Evolutionary conservation across 2,329 filamentous ascomycete species (phyloP), one percentile per base, ranked within the genome.

Genomic region (Sphaerostilbella broomeana): DNA sequence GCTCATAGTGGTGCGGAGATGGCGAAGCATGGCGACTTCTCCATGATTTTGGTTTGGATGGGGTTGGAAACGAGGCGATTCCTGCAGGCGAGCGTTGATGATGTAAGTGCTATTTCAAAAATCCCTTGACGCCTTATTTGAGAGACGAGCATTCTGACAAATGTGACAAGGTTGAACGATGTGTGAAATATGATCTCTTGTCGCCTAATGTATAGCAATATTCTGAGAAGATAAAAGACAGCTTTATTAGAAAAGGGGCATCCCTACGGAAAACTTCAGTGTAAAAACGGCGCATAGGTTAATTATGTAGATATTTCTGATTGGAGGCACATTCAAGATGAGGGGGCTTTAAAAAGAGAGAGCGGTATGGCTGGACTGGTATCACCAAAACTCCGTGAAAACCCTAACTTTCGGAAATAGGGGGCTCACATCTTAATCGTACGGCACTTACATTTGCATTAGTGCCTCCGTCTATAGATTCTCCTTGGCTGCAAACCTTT

Each of bases 1-100:
- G 79, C 88, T 1, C 79, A 89, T 57, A 79, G 81, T 49, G 81
- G 83, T 19, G 77, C 77, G 11, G 67, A 79, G 43, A 82, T 84
- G 67, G 69, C 84, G 40, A 81, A 79, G 55, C 72, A 76, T 22
- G 82, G 84, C 19, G 84, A 89, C 54, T 85, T 84, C 46, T 84
- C 80, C 29, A 92, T 97, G 84, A 67, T 95, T 50, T 80, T 87
- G 53, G 81, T 95, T 5, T 97, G 90, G 90, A 78, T 86, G 43
- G 89, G 90, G 2, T 69, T 97, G 9, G 90, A 97, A 66, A 85
- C 88, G 34, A 75, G 90, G 46, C 82, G 83, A 51, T 92, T 94
- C 63, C 73, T 95, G 64, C 86, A 94, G 63, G 86, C 86, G 30
- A 94, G 86, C 47, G 77, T 94, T 38, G 87, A 94, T 58, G 88